These are phyloP conservation scores for Fusarium nurragi DNA, from an alignment of 2,329 filamentous ascomycete species.

Conservation along the genomic window DNA sequence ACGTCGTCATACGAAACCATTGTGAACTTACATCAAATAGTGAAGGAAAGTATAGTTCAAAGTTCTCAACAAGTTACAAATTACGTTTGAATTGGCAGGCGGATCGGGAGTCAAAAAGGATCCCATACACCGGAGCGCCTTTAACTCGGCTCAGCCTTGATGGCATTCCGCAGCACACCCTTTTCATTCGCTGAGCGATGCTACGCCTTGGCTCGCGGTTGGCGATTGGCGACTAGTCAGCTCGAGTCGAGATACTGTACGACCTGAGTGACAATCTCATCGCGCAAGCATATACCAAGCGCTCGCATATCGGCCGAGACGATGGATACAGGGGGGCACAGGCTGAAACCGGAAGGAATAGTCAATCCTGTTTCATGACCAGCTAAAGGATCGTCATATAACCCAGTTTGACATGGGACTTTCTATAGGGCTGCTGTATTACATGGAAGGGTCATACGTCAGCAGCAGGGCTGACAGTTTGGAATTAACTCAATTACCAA, in stretches of 20 bases:
- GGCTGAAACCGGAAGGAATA: constrained; percentile 22
- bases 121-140: not conserved
- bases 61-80: not conserved
- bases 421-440: not conserved
- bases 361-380: constrained; percentile 10
- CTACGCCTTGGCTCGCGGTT: constrained; percentile 7
- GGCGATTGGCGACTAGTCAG: constrained; percentile 5
- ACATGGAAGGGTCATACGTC: not conserved
- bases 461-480: constrained; percentile 22
- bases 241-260: not conserved
- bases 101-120: not conserved
- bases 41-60: not conserved
- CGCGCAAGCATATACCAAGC: not conserved
- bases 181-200: not conserved
- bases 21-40: not conserved
- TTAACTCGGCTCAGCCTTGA: not conserved
- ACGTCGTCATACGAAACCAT: constrained; percentile 51
- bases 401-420: not conserved
- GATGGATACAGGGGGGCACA: constrained; percentile 1
- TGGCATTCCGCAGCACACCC: constrained; percentile 5
- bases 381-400: constrained; percentile 21
- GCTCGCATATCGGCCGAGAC: not conserved
- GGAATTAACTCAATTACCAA: not conserved
- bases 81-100: not conserved
- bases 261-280: not conserved